Conservation (phyloP, 2,329 filamentous ascomycete genomes). For the Curvularia eragrostidis region DNA sequence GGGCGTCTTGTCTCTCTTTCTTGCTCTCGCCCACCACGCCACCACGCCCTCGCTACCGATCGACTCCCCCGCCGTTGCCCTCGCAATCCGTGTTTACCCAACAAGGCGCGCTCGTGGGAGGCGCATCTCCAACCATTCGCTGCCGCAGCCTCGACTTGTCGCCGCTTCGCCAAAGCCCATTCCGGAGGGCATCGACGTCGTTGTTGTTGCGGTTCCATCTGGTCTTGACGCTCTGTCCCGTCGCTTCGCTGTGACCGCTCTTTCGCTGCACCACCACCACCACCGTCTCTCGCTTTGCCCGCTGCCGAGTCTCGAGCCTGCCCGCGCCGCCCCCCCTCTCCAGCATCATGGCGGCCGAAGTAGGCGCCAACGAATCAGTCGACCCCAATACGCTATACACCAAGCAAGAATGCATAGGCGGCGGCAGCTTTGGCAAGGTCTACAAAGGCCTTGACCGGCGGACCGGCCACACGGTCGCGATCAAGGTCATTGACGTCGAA, state of each 20-base stretch:
- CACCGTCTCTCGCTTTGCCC: constrained; percentile 4
- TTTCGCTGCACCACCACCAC: constrained; percentile 5
- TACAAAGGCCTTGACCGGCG: constrained; percentile 98
- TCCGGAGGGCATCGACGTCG: not conserved
- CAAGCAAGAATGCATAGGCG: constrained; percentile 76
- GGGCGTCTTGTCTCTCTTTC: not conserved
- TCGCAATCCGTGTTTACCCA: constrained; percentile 30
- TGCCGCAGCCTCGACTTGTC: not conserved
- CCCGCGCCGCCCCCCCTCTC: not conserved
- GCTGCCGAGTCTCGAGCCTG: not conserved
- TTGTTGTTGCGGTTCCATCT: not conserved
- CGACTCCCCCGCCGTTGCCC: constrained; percentile 25
- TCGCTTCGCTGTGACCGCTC: constrained; percentile 15
- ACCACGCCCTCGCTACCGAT: not conserved
- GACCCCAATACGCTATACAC: constrained; percentile 93
- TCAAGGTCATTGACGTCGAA: constrained; percentile 98
- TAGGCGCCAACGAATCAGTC: constrained; percentile 59
- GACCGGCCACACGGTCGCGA: constrained; percentile 91
- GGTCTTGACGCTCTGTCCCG: constrained; percentile 7
- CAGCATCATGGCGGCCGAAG: constrained; percentile 35
- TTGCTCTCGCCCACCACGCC: not conserved
- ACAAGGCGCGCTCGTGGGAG: constrained; percentile 15
- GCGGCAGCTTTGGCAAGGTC: constrained; percentile 97
- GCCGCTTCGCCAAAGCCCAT: not conserved
- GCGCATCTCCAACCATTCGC: not conserved